Evolutionary conservation across 176 grass and related monocot genomes (phyloP).

Genomic region (Triticum urartu): DNA sequence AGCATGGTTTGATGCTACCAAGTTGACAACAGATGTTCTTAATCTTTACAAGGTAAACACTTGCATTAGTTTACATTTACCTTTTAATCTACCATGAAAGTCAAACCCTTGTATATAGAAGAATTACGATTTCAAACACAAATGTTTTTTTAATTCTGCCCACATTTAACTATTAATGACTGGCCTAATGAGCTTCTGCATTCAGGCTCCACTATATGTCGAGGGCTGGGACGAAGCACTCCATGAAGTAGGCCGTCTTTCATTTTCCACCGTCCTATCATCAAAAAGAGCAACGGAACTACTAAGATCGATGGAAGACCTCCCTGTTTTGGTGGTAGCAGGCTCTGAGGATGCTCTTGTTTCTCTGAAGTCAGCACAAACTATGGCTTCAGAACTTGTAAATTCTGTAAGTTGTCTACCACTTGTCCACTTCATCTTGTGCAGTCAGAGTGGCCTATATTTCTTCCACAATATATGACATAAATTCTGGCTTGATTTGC

Average conservation of each 20-base stretch:
- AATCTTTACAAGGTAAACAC: slow-evolving; percentile 82
- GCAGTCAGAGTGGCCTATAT: neutral
- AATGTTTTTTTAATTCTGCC: neutral
- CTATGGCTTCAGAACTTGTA: slow-evolving; percentile 75
- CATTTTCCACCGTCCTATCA: slow-evolving; percentile 85
- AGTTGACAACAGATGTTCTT: slow-evolving; percentile 80
- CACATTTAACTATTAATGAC: neutral
- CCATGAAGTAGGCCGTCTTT: slow-evolving; percentile 91
- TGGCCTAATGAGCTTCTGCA: slow-evolving; percentile 25
- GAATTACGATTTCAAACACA: neutral
- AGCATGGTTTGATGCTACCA: slow-evolving; percentile 91
- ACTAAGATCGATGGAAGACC: slow-evolving; percentile 72
- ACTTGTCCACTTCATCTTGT: neutral
- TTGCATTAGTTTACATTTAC: neutral
- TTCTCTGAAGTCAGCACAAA: slow-evolving; percentile 74
- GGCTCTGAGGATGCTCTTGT: slow-evolving; percentile 93
- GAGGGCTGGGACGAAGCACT: slow-evolving; percentile 98
- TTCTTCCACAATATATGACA: neutral
- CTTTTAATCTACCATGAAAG: neutral
- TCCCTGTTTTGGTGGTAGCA: slow-evolving; percentile 80
- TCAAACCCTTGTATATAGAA: neutral
- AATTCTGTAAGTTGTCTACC: slow-evolving; percentile 71
- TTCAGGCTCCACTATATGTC: slow-evolving; percentile 82
- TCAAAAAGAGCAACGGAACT: slow-evolving; percentile 62
- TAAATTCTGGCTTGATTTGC: neutral